Evolutionary conservation across 345 rosid species (phyloP).

Genomic region (Psidium friedrichsthalianum): DNA sequence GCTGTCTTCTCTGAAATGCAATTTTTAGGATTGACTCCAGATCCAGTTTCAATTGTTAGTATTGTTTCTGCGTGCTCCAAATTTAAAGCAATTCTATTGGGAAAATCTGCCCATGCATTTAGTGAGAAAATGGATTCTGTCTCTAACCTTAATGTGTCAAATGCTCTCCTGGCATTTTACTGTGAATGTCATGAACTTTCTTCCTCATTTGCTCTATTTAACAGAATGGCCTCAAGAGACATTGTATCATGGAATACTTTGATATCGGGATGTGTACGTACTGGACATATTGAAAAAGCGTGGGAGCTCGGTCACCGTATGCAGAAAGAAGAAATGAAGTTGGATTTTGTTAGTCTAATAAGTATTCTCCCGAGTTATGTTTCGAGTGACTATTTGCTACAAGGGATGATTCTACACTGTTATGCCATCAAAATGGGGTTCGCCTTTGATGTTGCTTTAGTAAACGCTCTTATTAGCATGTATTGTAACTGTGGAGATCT

Average conservation of each 20-base stretch:
- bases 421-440: slow-evolving; percentile 22
- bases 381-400: slow-evolving; percentile 1
- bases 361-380: slow-evolving; percentile 13
- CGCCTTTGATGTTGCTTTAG: slow-evolving; percentile 11
- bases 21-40: slow-evolving; percentile 18
- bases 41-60: slow-evolving; percentile 19
- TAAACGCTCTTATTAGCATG: slow-evolving; percentile 29
- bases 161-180: slow-evolving; percentile 30
- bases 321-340: slow-evolving; percentile 24
- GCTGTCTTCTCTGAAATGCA: slow-evolving; percentile 27
- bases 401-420: slow-evolving; percentile 25
- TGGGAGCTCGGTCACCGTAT: slow-evolving; percentile 20
- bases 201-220: slow-evolving; percentile 19
- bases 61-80: slow-evolving; percentile 31
- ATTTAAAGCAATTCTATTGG: slow-evolving; percentile 10
- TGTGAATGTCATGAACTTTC: slow-evolving; percentile 9
- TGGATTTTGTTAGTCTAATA: slow-evolving; percentile 25
- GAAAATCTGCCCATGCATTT: slow-evolving; percentile 36
- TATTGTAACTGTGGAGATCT: slow-evolving; percentile 24
- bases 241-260: slow-evolving; percentile 31
- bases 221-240: slow-evolving; percentile 14
- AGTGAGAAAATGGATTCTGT: slow-evolving; percentile 20
- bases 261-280: slow-evolving; percentile 21
- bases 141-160: slow-evolving; percentile 19
- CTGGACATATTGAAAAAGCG: slow-evolving; percentile 26